Evolutionary conservation across 148 eudicot genomes (phyloP).

Genomic region (Cornus kousa): DNA sequence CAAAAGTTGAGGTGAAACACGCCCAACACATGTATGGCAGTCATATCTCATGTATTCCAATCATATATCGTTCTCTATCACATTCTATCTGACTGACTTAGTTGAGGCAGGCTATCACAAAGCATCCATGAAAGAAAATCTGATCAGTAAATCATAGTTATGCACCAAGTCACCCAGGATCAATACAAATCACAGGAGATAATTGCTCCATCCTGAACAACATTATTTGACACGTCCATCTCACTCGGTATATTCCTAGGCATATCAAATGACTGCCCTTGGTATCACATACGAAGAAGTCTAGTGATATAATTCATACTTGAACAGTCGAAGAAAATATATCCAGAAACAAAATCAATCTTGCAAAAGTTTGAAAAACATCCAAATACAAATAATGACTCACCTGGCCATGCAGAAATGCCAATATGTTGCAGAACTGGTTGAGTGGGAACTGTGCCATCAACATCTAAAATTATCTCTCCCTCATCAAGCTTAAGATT

Average conservation of each 20-base stretch:
- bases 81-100: neutral
- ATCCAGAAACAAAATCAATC: neutral
- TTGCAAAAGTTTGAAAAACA: neutral
- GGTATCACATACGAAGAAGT: too few relatives aligned
- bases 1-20: too few relatives aligned
- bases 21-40: too few relatives aligned
- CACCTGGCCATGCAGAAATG: slow-evolving; percentile 90
- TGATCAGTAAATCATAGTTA: neutral
- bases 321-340: too few relatives aligned
- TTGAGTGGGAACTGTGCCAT: slow-evolving; percentile 77
- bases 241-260: neutral
- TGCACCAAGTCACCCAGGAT: neutral
- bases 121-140: neutral
- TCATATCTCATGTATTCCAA: too few relatives aligned
- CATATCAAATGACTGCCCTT: neutral
- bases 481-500: slow-evolving; percentile 61
- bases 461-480: slow-evolving; percentile 72
- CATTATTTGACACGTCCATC: neutral
- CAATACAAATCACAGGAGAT: neutral
- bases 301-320: too few relatives aligned
- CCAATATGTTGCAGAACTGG: slow-evolving; percentile 81
- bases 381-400: slow-evolving; percentile 20
- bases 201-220: neutral
- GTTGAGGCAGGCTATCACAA: neutral
- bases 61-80: too few relatives aligned